Evolutionary conservation across 768 basidiomycete species (phyloP), one percentile per base, ranked within the genome.

Genomic region (Leccinum obscurum): DNA sequence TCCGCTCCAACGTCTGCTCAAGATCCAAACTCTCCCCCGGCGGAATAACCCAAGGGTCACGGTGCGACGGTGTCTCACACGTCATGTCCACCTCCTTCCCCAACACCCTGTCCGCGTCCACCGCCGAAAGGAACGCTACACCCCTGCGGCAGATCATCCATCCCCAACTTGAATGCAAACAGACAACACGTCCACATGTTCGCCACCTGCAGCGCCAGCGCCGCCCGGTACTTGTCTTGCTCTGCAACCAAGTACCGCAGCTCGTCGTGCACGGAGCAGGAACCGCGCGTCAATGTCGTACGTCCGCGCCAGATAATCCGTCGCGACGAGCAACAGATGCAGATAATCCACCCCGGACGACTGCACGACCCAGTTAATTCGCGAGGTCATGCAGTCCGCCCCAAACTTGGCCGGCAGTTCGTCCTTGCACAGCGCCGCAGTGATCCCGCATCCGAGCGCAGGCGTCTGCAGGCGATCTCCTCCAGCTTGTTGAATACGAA

Each of bases 321-420:
- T 98, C 6, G 93, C 85, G 52, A 95, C 93, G 68, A 99, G 93
- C 60, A 98, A 84, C 41, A 99, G 86, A 69, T 99, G 97, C 9
- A 98, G 87, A 70, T 99, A 98, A 74, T 98, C 97, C 48, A 98
- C 96, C 4, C 96, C 97, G 0, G 70, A 97, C 4, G 95, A 98
- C 69, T 98, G 97, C 6, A 98, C 97, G 53, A 95, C 97, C 97
- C 97, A 98, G 70, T 99, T 99, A 35, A 98, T 95, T 48, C 97
- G 86, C 6, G 94, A 97, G 0, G 97, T 90, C 83, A 98, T 89
- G 73, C 92, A 98, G 64, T 95, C 92, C 0, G 88, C 75, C 13
- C 91, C 92, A 61, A 93, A 92, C 59, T 82, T 84, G 35, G 85
- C 84, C 0, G 90, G 90, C 2, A 99, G 83, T 69, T 93, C 88